These are phyloP conservation scores for Darksidea phi DNA, from an alignment of 495 filamentous ascomycete genomes.

Conservation along the genomic window DNA sequence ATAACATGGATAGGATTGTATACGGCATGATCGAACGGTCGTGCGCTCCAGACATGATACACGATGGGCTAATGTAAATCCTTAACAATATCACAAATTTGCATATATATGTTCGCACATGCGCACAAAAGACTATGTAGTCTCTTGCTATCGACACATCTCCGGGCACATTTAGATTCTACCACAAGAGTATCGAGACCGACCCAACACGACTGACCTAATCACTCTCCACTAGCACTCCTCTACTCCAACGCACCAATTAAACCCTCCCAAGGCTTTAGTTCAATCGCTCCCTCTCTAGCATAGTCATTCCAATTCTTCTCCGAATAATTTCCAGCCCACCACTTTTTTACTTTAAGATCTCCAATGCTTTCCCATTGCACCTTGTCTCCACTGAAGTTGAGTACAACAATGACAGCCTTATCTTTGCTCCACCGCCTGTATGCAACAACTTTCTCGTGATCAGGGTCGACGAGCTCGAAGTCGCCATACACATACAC, in stretches of 20 bases:
- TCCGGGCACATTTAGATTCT: too few relatives aligned
- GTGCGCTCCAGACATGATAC: too few relatives aligned
- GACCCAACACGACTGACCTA: neutral
- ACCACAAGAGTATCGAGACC: too few relatives aligned
- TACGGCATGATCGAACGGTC: too few relatives aligned
- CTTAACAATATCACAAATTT: too few relatives aligned
- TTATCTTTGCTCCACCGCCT: conserved; percentile 37
- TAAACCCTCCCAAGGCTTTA: conserved; percentile 45
- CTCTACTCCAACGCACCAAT: conserved; percentile 33
- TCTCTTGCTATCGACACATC: too few relatives aligned
- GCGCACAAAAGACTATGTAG: too few relatives aligned
- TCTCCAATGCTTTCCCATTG: conserved; percentile 42
- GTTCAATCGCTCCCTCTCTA: conserved; percentile 27
- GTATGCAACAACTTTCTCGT: conserved; percentile 47
- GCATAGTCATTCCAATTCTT: conserved; percentile 33
- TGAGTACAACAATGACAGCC: conserved; percentile 45
- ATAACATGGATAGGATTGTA: too few relatives aligned
- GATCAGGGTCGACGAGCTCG: conserved; percentile 40
- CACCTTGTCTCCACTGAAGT: conserved; percentile 45
- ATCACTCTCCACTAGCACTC: neutral
- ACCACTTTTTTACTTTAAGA: conserved; percentile 45
- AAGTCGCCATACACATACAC: conserved; percentile 51
- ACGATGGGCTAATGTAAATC: too few relatives aligned
- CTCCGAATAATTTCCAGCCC: conserved; percentile 45
- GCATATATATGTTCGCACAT: too few relatives aligned